Evolutionary conservation across 352 stramenopile genomes (phyloP).

Genomic region (Peronospora destructor): DNA sequence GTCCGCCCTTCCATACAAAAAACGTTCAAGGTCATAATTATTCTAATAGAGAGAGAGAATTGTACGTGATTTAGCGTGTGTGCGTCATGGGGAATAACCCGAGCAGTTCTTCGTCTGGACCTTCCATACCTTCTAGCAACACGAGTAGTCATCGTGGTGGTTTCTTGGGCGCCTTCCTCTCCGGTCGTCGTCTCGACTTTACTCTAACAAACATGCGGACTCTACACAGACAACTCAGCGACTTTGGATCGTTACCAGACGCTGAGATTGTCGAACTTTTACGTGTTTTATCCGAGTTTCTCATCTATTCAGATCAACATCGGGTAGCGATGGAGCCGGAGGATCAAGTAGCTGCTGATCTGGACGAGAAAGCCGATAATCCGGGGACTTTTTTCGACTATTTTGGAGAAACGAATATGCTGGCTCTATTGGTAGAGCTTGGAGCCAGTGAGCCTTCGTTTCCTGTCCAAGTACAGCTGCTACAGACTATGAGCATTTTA

Average conservation of each 20-base stretch:
- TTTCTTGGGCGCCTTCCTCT: constrained; percentile 30
- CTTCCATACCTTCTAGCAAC: no score
- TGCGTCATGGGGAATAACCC: no score
- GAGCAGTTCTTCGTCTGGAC: no score
- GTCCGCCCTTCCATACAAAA: no score
- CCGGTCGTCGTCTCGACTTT: constrained; percentile 40
- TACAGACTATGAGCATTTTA: constrained; percentile 90
- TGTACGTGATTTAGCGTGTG: no score
- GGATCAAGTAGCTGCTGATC: constrained; percentile 3
- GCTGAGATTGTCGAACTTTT: constrained; percentile 76
- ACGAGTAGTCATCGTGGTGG: no score
- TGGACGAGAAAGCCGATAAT: constrained; percentile 9
- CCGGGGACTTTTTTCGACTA: constrained; percentile 90
- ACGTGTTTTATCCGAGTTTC: constrained; percentile 75
- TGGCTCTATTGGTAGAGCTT: constrained; percentile 86
- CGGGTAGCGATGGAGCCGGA: constrained; percentile 23
- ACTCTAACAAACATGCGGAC: constrained; percentile 62
- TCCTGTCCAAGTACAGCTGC: constrained; percentile 87
- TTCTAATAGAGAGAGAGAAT: no score
- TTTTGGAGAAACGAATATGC: constrained; percentile 95
- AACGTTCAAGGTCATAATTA: no score
- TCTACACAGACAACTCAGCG: constrained; percentile 65
- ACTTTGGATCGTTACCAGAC: constrained; percentile 50
- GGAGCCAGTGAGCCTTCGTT: constrained; percentile 45
- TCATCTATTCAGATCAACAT: constrained; percentile 86